Evolutionary conservation across 495 filamentous ascomycete genomes (phyloP).

Genomic region (Pyrenopolyporus hunteri): DNA sequence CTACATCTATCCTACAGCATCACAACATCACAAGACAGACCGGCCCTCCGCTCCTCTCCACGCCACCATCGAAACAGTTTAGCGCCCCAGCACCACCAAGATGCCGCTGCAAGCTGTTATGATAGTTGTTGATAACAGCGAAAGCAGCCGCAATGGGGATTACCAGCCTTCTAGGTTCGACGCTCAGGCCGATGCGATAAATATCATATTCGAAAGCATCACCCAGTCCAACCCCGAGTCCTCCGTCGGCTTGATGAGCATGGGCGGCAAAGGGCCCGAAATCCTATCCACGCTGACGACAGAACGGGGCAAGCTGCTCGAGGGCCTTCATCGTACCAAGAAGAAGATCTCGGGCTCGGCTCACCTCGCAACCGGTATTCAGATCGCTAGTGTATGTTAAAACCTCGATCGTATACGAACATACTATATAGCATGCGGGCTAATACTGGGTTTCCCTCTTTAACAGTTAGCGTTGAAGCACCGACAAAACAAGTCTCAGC

Average conservation of each 20-base stretch:
- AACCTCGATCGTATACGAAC: neutral
- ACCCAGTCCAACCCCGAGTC: slow-evolving; percentile 95
- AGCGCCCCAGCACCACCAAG: slow-evolving; percentile 39
- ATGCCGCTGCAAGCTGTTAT: slow-evolving; percentile 71
- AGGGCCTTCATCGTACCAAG: slow-evolving; percentile 92
- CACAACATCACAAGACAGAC: slow-evolving; percentile 5
- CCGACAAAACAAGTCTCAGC: slow-evolving; percentile 93
- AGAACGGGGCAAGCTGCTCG: slow-evolving; percentile 92
- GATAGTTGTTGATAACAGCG: slow-evolving; percentile 91
- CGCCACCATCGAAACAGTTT: neutral
- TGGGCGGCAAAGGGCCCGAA: slow-evolving; percentile 96
- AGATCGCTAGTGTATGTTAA: slow-evolving; percentile 83
- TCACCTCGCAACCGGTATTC: slow-evolving; percentile 90
- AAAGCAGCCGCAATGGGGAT: slow-evolving; percentile 96
- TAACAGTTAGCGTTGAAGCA: slow-evolving; percentile 93
- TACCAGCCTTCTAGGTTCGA: slow-evolving; percentile 94
- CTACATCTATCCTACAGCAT: neutral
- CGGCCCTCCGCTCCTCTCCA: neutral
- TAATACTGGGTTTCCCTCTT: slow-evolving; percentile 19
- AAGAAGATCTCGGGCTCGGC: slow-evolving; percentile 90
- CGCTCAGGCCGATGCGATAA: slow-evolving; percentile 92
- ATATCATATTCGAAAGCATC: slow-evolving; percentile 91
- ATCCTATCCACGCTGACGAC: slow-evolving; percentile 94
- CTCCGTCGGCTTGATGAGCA: slow-evolving; percentile 96
- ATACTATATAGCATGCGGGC: slow-evolving; percentile 1